A percentile compares a stretch with the other conserved stretches of the same genome.
Conservation (phyloP, 2,329 filamentous ascomycete genomes). For the Emmonsia crescens region DNA sequence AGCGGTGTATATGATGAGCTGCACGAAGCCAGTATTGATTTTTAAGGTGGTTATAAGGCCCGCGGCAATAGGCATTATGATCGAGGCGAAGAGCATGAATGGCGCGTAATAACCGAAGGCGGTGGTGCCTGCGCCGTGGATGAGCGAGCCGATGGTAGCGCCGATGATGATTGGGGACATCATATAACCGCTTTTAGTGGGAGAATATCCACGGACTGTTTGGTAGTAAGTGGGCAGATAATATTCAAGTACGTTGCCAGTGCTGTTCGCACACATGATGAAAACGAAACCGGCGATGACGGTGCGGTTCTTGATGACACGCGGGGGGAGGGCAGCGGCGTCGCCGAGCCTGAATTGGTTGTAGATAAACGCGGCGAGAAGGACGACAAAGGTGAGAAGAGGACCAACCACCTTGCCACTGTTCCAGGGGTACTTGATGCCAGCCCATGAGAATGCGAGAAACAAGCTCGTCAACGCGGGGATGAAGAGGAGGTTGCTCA, state of each 20-base stretch:
- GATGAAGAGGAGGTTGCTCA: not conserved
- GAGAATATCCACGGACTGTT: constrained; percentile 13
- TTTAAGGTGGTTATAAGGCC: not conserved
- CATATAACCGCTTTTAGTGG: constrained; percentile 18
- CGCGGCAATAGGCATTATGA: not conserved
- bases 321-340: constrained; percentile 14
- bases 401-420: not conserved
- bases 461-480: not conserved
- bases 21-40: not conserved
- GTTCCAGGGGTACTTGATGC: not conserved
- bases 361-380: not conserved
- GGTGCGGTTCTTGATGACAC: constrained; percentile 15
- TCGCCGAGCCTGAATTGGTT: not conserved
- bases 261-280: constrained; percentile 16
- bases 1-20: constrained; percentile 18
- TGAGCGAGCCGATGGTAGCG: constrained; percentile 22
- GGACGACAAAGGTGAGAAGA: not conserved
- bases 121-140: constrained; percentile 9
- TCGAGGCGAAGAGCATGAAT: not conserved
- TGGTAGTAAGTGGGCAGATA: constrained; percentile 27
- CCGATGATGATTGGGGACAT: constrained; percentile 19
- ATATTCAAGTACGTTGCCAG: constrained; percentile 19
- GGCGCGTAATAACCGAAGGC: not conserved
- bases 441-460: not conserved
- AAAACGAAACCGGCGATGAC: constrained; percentile 18